Percentiles rank a stretch among this genome's conserved stretches.
phyloP scores from a whole-genome alignment of 164 flowering plant species.

The Chimonanthus salicifolius region DNA sequence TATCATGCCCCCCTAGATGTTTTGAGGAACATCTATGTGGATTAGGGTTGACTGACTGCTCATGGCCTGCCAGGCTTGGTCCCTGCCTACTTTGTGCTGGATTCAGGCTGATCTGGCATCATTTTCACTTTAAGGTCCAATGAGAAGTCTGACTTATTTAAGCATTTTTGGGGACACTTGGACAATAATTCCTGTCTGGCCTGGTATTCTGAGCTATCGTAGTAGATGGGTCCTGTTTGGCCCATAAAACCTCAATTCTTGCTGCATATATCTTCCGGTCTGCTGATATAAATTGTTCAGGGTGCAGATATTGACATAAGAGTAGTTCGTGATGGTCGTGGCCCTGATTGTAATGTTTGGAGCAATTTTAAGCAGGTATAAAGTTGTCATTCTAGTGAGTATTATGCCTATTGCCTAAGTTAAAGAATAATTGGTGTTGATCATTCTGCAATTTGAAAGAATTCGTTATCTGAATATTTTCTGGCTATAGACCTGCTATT shows the following conservation, averaged over 20 bases:
- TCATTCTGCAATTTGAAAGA: too few relatives aligned
- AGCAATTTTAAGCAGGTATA: conserved; percentile 95
- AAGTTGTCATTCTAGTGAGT: background rate
- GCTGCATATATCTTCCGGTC: conserved; percentile 8
- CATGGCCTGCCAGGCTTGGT: background rate
- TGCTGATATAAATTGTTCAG: conserved; percentile 42
- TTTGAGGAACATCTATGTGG: background rate
- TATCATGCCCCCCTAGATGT: background rate
- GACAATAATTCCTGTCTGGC: too few relatives aligned
- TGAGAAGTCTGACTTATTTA: background rate
- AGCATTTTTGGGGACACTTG: too few relatives aligned
- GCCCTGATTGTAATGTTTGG: conserved; percentile 97
- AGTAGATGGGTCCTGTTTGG: too few relatives aligned
- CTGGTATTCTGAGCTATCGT: too few relatives aligned
- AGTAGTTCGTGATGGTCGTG: conserved; percentile 98
- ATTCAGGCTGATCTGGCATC: background rate
- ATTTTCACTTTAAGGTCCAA: background rate
- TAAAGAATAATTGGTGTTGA: too few relatives aligned
- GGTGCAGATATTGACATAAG: conserved; percentile 99
- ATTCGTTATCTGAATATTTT: too few relatives aligned
- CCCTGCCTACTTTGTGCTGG: background rate
- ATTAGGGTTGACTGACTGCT: background rate
- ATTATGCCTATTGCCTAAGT: too few relatives aligned
- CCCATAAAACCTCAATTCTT: too few relatives aligned
- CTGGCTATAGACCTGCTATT: too few relatives aligned